These are phyloP conservation scores for Auxenochlorella pyrenoidosa DNA, from an alignment of 139 green algal species.

Conservation along the genomic window DNA sequence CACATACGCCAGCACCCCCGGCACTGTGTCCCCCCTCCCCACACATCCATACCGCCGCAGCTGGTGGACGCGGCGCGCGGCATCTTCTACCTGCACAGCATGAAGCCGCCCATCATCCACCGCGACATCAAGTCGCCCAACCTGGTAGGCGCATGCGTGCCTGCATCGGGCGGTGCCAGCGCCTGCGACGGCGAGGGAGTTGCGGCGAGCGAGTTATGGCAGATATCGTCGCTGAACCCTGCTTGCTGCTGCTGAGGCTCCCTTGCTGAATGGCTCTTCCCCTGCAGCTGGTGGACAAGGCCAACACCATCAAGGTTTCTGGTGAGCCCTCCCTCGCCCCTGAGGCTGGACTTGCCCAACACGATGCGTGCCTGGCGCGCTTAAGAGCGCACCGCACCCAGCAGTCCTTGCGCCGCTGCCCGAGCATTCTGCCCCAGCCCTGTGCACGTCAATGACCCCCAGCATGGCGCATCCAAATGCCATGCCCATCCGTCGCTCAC, in stretches of 20 bases:
- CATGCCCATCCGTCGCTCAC: neutral
- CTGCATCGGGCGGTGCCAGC: neutral
- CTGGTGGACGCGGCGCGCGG: neutral
- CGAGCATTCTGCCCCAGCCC: no score
- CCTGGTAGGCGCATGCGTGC: neutral
- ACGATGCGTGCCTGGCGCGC: no score
- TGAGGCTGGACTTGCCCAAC: no score
- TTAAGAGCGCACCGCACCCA: no score
- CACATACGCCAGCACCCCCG: no score
- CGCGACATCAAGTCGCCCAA: conserved; percentile 6
- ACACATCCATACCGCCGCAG: neutral
- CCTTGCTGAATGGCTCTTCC: neutral
- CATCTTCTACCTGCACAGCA: conserved; percentile 15
- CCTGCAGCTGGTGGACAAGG: neutral
- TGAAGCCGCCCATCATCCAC: conserved; percentile 6
- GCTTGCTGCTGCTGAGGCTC: neutral
- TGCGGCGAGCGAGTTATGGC: no score
- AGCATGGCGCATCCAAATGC: no score
- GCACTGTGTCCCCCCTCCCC: neutral
- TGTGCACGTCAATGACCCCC: no score
- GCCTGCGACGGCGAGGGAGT: no score
- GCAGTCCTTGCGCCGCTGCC: no score
- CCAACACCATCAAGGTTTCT: conserved; percentile 17
- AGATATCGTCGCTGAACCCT: neutral
- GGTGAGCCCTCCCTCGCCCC: neutral